Percentiles rank a stretch among this genome's conserved stretches.
Conservation (phyloP, 164 flowering plant species). For the Cinnamomum chago region DNA sequence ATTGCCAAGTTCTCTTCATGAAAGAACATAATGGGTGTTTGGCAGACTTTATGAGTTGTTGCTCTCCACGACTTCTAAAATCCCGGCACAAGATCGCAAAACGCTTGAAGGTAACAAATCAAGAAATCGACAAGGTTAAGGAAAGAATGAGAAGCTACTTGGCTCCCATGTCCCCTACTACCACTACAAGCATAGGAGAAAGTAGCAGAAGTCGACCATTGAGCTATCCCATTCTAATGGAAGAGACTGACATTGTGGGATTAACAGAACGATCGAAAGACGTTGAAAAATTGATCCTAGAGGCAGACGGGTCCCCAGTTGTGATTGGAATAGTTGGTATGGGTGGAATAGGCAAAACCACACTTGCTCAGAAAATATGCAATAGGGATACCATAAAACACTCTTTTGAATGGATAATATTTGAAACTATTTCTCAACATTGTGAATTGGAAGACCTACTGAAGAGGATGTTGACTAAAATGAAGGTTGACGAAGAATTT, state of each 20-base stretch:
- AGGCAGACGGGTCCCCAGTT: neutral
- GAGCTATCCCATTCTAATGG: neutral
- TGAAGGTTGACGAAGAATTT: neutral
- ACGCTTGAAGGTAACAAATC: neutral
- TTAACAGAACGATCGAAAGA: neutral
- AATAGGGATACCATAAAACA: neutral
- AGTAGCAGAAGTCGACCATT: neutral
- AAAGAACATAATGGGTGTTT: neutral
- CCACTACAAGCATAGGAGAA: neutral
- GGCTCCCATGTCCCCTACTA: neutral
- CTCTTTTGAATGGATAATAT: neutral
- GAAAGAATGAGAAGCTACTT: neutral
- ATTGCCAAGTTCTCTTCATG: neutral
- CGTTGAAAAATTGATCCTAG: neutral
- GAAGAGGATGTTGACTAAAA: neutral
- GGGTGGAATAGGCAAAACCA: constrained; percentile 2
- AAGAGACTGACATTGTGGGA: neutral
- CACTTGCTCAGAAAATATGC: neutral
- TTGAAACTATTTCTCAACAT: neutral
- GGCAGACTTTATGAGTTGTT: neutral
- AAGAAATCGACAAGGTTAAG: neutral
- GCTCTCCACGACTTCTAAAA: neutral
- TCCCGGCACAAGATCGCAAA: neutral
- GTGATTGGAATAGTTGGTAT: constrained; percentile 3
- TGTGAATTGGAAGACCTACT: neutral